phyloP scores from a whole-genome alignment of 1,284 basidiomycete genomes.

The Phaffia rhodozyma region DNA sequence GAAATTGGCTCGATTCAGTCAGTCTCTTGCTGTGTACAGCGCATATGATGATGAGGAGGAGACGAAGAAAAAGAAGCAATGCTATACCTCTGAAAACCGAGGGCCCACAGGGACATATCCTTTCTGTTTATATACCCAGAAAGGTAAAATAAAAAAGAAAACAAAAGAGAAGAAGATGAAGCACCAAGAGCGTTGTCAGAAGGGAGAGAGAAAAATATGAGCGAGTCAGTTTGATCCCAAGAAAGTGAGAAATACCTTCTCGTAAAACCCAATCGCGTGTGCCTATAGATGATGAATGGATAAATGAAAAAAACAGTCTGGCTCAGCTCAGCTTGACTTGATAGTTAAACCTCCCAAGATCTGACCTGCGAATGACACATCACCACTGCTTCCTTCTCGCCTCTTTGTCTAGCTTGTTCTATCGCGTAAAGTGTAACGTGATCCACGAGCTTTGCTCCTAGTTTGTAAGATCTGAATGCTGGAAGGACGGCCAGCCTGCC shows the following conservation, averaged over 20 bases:
- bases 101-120: too few relatives aligned
- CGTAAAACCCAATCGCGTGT: slow-evolving; percentile 14
- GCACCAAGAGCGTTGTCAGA: background rate
- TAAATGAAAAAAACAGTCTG: background rate
- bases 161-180: background rate
- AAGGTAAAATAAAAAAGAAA: too few relatives aligned
- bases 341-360: background rate
- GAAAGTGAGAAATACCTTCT: background rate
- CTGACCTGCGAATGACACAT: slow-evolving; percentile 10
- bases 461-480: background rate
- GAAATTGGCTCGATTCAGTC: background rate
- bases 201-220: background rate
- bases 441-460: slow-evolving; percentile 9
- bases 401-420: background rate
- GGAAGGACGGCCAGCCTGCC: slow-evolving; percentile 13
- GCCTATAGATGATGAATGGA: background rate
- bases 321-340: background rate
- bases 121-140: too few relatives aligned
- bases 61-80: too few relatives aligned
- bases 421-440: slow-evolving; percentile 5
- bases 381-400: slow-evolving; percentile 6
- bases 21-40: too few relatives aligned
- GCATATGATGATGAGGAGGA: too few relatives aligned
- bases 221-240: background rate
- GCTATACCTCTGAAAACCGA: too few relatives aligned